These are phyloP conservation scores for Pseudogymnoascus sp. DNA, from an alignment of 2,329 filamentous ascomycete species.

Conservation along the genomic window DNA sequence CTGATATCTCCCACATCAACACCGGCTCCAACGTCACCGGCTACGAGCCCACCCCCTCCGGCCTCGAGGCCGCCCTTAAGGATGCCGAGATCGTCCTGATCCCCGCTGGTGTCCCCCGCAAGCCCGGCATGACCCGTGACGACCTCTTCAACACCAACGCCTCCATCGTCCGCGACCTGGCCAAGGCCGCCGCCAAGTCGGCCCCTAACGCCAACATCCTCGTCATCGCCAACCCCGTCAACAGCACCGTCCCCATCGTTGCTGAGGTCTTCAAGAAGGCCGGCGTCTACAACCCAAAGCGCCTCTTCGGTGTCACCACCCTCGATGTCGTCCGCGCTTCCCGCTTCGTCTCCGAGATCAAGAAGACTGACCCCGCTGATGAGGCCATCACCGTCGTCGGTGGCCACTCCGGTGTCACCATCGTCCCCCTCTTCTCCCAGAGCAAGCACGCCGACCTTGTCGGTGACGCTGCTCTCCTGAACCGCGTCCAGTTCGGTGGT, in stretches of 20 bases:
- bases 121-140: slow-evolving; percentile 98
- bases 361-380: slow-evolving; percentile 78
- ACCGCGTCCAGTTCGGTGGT: slow-evolving; percentile 93
- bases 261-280: slow-evolving; percentile 92
- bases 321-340: slow-evolving; percentile 96
- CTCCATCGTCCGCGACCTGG: slow-evolving; percentile 96
- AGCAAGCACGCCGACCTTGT: slow-evolving; percentile 76
- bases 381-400: slow-evolving; percentile 95
- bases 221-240: slow-evolving; percentile 98
- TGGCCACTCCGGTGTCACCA: slow-evolving; percentile 96
- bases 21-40: slow-evolving; percentile 92
- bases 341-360: slow-evolving; percentile 94
- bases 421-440: slow-evolving; percentile 95
- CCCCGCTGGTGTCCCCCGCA: slow-evolving; percentile 91
- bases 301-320: slow-evolving; percentile 98
- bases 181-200: slow-evolving; percentile 85
- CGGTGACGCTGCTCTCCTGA: slow-evolving; percentile 68
- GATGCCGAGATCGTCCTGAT: slow-evolving; percentile 92
- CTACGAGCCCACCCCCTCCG: slow-evolving; percentile 68
- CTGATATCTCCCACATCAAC: slow-evolving; percentile 98
- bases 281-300: slow-evolving; percentile 98
- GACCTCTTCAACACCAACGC: slow-evolving; percentile 99
- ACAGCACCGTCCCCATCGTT: slow-evolving; percentile 97
- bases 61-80: slow-evolving; percentile 72
- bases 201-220: slow-evolving; percentile 90